Evolutionary conservation across 2,329 filamentous ascomycete species (phyloP), one percentile per base, ranked within the genome.

Genomic region (Colletotrichum gigasporum): DNA sequence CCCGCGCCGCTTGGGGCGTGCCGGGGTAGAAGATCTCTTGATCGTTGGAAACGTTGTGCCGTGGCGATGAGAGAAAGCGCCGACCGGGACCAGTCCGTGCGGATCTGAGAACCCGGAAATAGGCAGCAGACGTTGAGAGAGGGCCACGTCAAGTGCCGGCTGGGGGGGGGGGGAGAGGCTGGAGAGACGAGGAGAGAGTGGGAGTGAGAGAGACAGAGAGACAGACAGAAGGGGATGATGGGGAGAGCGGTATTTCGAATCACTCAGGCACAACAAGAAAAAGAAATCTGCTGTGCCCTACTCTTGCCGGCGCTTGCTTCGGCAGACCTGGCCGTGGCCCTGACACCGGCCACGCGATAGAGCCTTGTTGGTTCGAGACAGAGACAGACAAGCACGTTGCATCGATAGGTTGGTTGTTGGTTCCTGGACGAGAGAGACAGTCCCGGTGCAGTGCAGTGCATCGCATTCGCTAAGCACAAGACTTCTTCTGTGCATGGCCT

Each of bases 31-130:
- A 61, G 56, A 62, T 55, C 28, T 55, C 48, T 54, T 62, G 41
- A 34, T 65, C 35, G 28, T 37, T 55, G 41, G 48, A 64, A 20
- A 54, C 62, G 28, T 48, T 39, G 32, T 61, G 61, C 61, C 16
- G 62, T 61, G 56, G 56, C 62, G 47, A 65, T 48, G 56, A 62
- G 26, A 35, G 59, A 35, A 50, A 34, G 57, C 57, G 57, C 41
- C 39, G 56, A 30, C 61, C 56, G 62, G 44, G 62, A 47, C 56
- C 62, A 54, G 62, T 65, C 62, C 42, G 62, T 65, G 62, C 62
- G 44, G 56, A 62, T 62, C 62, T 44, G 62, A 61, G 62, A 45
- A 62, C 62, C 34, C 45, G 28, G 35, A 28, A 57, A 32, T 57
- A 34, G 18, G 42, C 24, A 41, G 47, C 32, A 52, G 28, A n/a